phyloP scores from a whole-genome alignment of 2,329 filamentous ascomycete species.

The Didymella pinodella region DNA sequence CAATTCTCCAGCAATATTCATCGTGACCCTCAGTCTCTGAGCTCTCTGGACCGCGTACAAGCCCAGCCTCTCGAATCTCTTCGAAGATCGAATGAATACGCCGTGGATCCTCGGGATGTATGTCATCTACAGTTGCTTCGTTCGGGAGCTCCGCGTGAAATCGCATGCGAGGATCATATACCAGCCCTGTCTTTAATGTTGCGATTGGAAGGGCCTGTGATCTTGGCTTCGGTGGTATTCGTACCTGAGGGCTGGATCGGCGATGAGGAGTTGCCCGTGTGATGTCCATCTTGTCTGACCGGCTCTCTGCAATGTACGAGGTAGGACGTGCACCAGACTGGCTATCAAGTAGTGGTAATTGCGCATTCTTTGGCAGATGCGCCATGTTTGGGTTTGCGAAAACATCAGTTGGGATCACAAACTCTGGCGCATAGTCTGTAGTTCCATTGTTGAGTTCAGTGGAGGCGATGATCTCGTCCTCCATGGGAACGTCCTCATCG shows the following conservation, averaged over 20 bases:
- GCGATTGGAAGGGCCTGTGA: constrained; percentile 46
- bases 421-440: constrained; percentile 29
- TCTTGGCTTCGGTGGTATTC: constrained; percentile 45
- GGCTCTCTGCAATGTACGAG: constrained; percentile 12
- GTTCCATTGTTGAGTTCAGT: constrained; percentile 43
- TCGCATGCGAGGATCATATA: constrained; percentile 94
- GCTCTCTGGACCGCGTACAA: constrained; percentile 71
- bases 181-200: constrained; percentile 54
- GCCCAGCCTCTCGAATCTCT: constrained; percentile 80
- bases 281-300: constrained; percentile 38
- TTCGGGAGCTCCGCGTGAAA: constrained; percentile 79
- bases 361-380: constrained; percentile 32
- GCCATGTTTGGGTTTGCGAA: constrained; percentile 28
- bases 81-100: constrained; percentile 94
- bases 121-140: constrained; percentile 64
- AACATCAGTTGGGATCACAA: constrained; percentile 43
- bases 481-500: constrained; percentile 42
- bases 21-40: constrained; percentile 56
- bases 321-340: constrained; percentile 19
- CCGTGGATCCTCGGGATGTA: constrained; percentile 93
- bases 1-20: constrained; percentile 72
- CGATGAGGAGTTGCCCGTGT: constrained; percentile 24
- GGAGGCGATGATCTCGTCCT: constrained; percentile 41
- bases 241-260: constrained; percentile 36
- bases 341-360: constrained; percentile 39